Base-by-base conservation (phyloP, 1,139 yeast species). In the Pichia sp. region DNA sequence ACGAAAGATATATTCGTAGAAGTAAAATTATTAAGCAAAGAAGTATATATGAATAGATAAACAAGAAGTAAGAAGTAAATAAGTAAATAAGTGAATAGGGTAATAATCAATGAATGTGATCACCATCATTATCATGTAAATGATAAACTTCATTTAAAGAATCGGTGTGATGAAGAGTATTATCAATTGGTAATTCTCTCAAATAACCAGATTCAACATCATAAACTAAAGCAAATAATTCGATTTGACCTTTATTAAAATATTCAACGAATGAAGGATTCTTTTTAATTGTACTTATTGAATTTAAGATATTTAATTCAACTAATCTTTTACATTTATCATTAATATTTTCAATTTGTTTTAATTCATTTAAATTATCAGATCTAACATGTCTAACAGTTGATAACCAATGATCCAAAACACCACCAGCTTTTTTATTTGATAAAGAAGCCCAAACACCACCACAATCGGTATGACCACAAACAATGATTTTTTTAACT, bases 401-500 rank as follows among this genome's bases (percentile, higher is more conserved):
- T 56, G 83, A 79, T 57, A 87, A 75, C 95, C 95, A 87, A 57
- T 81, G 79, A 68, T 86, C 93, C 56, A 87, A 73, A 27, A 83
- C 84, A 31, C 93, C 91, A 34, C 88, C 87, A 47, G 87, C 76
- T 57, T 80, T 79, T 61, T 83, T 81, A 55, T 81, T 77, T 7
- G 85, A 77, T 54, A 93, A 71, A 19, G 95, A 84, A 28, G 96
- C 93, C 84, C 91, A 85, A 54, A 90, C 82, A 34, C 98, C 99
- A 49, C 98, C 98, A 74, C 99, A 93, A 70, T 90, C 96, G 38
- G 96, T 87, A 72, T 93, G 99, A n/a, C 99, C 99, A 70, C 97
- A 90, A 11, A 93, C 88, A 53, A 93, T 78, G 55, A 93, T 83
- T 64, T 87, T 89, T 60, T 77, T 78, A 39, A 95, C 96, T 65